phyloP scores from a whole-genome alignment of 78 protist species.

The slime mould (Dictyostelium discoideum) region dicty_2.7 NC_007088.5:3942001-3942500 shows the following conservation, averaged over 20 bases:
- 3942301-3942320: slow-evolving; percentile 46
- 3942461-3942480: background rate
- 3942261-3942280: slow-evolving; percentile 87
- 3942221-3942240: slow-evolving; percentile 90
- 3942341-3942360: slow-evolving; percentile 8
- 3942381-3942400: too few relatives aligned
- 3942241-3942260: slow-evolving; percentile 81
- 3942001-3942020: slow-evolving; percentile 2
- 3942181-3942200: slow-evolving; percentile 84
- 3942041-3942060: slow-evolving; percentile 45
- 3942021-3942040: slow-evolving; percentile 42
- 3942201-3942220: slow-evolving; percentile 92
- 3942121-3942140: slow-evolving; percentile 52
- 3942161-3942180: slow-evolving; percentile 91
- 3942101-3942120: background rate
- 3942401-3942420: too few relatives aligned
- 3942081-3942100: background rate
- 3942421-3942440: too few relatives aligned
- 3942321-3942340: slow-evolving; percentile 20
- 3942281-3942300: slow-evolving; percentile 40
- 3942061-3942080: slow-evolving; percentile 56
- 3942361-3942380: background rate
- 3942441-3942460: background rate
- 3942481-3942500: slow-evolving; percentile 19
- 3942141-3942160: slow-evolving; percentile 81